Base-by-base conservation (phyloP, 371 early-diverging fungal genomes). In the Parasitella parasitica region DNA sequence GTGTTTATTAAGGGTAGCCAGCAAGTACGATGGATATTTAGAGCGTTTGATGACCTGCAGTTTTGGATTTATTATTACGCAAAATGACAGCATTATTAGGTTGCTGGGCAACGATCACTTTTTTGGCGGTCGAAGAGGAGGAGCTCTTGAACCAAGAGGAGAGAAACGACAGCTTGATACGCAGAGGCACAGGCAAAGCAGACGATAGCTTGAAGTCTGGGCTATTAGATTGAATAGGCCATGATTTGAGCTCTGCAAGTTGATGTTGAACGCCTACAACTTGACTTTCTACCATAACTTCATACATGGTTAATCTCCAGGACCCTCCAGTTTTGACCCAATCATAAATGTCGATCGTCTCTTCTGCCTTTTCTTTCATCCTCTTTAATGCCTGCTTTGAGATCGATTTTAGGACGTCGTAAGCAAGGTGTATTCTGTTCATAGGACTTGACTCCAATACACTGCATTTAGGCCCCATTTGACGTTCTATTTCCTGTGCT, bases 221-320 rank as follows among this genome's bases (percentile, higher is more conserved):
- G 1, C 46, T 37, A 11, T 60, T 57, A 12, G 41, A 38, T 30
- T 64, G 63, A 24, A 71, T 60, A 2, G 68, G 68, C 71, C 71
- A 71, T 27, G 68, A 48, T 22, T 61, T 57, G 28, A 67, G 22
- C 13, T 63, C 63, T 7, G 35, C 61, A 15, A 71, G 22, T 38
- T 75, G 75, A 37, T 75, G 75, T 30, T 57, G 64, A 13, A 71
- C 69, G 37, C 71, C 75, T 8, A 75, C 59, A 13, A 66, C 66
- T 38, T 65, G 61, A 39, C 71, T 69, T 48, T 71, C 71, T 7
- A 71, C 56, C 74, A 74, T 74, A 34, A 75, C 64, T 57, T 71
- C 75, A 52, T 69, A 63, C 1, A 75, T 50, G 24, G 59, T 34
- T 2, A 75, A 30, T 55, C 59, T 53, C 75, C 71, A 75, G 15